Percentiles rank a stretch among this genome's conserved stretches.
These are phyloP conservation scores for Dictyostelium capitatum DNA, from an alignment of 78 protist genomes.

Conservation along the genomic window DNA sequence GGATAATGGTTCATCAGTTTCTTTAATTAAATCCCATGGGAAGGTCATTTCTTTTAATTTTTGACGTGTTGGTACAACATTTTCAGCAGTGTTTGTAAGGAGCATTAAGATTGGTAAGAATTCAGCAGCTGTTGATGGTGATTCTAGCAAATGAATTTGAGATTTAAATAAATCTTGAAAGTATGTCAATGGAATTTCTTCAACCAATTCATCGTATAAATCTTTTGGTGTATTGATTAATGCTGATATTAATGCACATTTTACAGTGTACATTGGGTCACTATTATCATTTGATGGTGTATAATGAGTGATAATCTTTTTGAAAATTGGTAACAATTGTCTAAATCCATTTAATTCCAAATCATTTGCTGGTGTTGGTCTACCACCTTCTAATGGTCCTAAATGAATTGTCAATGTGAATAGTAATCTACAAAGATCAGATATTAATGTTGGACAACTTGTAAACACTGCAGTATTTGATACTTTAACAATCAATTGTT, in stretches of 20 bases:
- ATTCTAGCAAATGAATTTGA: slow-evolving; percentile 25
- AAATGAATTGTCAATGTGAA: slow-evolving; percentile 62
- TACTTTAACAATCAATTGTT: background rate
- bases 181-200: slow-evolving; percentile 20
- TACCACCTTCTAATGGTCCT: slow-evolving; percentile 71
- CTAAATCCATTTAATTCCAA: slow-evolving; percentile 25
- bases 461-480: background rate
- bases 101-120: slow-evolving; percentile 64
- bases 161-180: slow-evolving; percentile 39
- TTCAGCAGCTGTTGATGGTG: slow-evolving; percentile 47
- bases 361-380: slow-evolving; percentile 9
- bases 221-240: slow-evolving; percentile 59
- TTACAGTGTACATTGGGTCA: slow-evolving; percentile 43
- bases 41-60: slow-evolving; percentile 54
- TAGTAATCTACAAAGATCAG: slow-evolving; percentile 50
- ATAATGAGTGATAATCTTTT: slow-evolving; percentile 33
- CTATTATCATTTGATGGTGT: background rate
- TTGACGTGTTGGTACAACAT: slow-evolving; percentile 53
- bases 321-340: slow-evolving; percentile 37
- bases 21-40: slow-evolving; percentile 62
- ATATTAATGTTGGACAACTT: slow-evolving; percentile 3
- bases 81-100: slow-evolving; percentile 52
- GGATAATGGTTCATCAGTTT: slow-evolving; percentile 68
- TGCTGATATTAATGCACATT: slow-evolving; percentile 44
- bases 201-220: slow-evolving; percentile 50